These are phyloP conservation scores for Micractinium sp. DNA, from an alignment of 139 green algal genomes.

Conservation along the genomic window DNA sequence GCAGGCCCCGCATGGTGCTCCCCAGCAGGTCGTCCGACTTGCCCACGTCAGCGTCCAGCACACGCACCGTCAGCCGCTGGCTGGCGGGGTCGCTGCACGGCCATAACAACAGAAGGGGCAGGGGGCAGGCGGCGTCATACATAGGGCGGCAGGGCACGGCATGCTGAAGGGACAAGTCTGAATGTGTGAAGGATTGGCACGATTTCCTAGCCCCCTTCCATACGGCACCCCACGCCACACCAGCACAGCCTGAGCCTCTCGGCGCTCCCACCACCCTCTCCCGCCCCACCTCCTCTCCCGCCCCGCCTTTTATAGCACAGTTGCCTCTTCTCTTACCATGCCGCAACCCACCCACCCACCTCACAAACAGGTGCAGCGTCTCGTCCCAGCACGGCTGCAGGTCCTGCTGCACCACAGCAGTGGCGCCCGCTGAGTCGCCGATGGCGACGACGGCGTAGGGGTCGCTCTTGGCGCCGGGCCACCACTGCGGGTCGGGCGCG, in stretches of 20 bases:
- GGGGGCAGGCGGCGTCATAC: no score
- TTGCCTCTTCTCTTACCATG: no score
- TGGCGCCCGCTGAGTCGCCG: slow-evolving; percentile 1
- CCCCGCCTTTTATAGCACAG: no score
- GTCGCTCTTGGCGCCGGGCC: slow-evolving; percentile 19
- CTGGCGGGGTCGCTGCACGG: neutral
- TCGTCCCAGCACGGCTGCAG: slow-evolving; percentile 17
- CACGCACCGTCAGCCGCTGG: slow-evolving; percentile 27
- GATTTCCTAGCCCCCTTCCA: neutral
- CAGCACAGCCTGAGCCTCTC: no score
- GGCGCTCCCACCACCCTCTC: no score
- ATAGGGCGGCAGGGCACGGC: neutral
- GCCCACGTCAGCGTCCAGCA: slow-evolving; percentile 26
- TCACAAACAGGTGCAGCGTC: slow-evolving; percentile 24
- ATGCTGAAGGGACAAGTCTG: neutral
- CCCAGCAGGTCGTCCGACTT: slow-evolving; percentile 30
- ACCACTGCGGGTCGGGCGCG: neutral
- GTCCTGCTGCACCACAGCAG: neutral
- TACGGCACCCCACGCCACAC: no score
- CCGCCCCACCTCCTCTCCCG: no score
- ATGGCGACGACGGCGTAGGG: slow-evolving; percentile 25
- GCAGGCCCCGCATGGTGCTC: slow-evolving; percentile 2
- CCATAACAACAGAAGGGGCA: no score
- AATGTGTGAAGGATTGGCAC: neutral
- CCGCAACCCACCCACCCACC: neutral